A percentile compares a stretch with the other conserved stretches of the same genome.
These are phyloP conservation scores for Juglanconis sp. DNA, from an alignment of 2,329 filamentous ascomycete genomes.

Conservation along the genomic window DNA sequence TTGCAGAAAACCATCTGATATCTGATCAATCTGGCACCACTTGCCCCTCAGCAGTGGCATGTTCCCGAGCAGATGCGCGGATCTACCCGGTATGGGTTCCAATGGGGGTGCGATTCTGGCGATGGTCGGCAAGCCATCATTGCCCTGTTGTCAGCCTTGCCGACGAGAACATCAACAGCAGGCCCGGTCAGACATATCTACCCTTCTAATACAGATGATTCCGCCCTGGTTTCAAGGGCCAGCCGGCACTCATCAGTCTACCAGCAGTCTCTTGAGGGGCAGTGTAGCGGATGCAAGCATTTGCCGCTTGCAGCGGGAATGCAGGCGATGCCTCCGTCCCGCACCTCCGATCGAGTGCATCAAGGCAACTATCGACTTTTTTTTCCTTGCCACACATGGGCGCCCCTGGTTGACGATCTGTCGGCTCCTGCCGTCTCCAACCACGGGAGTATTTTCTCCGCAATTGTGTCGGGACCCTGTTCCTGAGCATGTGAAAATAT, in stretches of 20 bases:
- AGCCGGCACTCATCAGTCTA: background rate
- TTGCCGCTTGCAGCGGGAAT: background rate
- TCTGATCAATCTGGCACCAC: slow-evolving; percentile 13
- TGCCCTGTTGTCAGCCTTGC: background rate
- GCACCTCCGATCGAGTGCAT: background rate
- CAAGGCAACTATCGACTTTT: too few relatives aligned
- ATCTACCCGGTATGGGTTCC: slow-evolving; percentile 16
- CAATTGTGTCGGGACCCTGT: background rate
- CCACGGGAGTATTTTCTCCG: background rate
- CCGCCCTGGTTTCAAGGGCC: background rate
- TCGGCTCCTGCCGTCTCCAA: background rate
- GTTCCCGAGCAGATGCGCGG: slow-evolving; percentile 8
- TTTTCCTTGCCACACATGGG: background rate
- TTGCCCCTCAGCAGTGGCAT: slow-evolving; percentile 14
- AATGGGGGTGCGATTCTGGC: background rate
- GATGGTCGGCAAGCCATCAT: slow-evolving; percentile 2
- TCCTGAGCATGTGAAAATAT: background rate
- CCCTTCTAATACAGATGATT: background rate
- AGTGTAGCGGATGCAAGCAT: background rate
- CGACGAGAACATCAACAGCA: background rate
- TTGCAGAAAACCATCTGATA: slow-evolving; percentile 11
- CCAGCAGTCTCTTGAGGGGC: background rate
- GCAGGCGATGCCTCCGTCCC: background rate
- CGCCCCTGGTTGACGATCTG: background rate
- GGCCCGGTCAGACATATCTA: background rate